phyloP scores from a whole-genome alignment of 306 rosid species.

The Prunus davidiana region DNA sequence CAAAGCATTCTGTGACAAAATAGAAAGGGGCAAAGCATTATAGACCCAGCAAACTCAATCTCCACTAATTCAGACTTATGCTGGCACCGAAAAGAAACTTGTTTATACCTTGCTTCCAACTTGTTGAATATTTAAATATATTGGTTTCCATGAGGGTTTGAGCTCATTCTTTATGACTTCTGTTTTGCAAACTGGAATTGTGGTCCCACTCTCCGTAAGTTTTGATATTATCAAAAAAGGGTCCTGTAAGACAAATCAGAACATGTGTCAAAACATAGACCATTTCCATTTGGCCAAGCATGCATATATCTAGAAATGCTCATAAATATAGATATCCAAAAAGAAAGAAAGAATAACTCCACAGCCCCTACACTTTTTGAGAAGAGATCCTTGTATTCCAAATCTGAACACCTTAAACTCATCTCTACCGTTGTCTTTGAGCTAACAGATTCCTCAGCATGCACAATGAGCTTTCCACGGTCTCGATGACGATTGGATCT shows the following conservation, averaged over 20 bases:
- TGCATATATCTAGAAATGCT: not conserved
- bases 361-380: constrained; percentile 77
- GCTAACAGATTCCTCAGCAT: constrained; percentile 80
- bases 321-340: constrained; percentile 20
- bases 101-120: constrained; percentile 86
- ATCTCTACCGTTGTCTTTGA: constrained; percentile 78
- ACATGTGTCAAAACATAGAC: constrained; percentile 3
- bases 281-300: not conserved
- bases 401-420: constrained; percentile 76
- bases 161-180: constrained; percentile 90
- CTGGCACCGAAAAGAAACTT: not conserved
- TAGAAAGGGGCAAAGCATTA: not conserved
- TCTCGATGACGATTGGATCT: constrained; percentile 48
- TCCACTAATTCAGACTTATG: not conserved
- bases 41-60: not conserved
- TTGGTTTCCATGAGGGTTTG: constrained; percentile 78
- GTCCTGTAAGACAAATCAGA: constrained; percentile 59
- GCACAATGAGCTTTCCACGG: constrained; percentile 67
- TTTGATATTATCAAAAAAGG: constrained; percentile 85
- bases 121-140: constrained; percentile 87
- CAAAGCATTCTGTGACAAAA: not conserved
- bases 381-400: constrained; percentile 94
- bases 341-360: constrained; percentile 6
- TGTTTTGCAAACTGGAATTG: constrained; percentile 87
- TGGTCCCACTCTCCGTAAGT: constrained; percentile 61